A percentile compares a stretch with the other conserved stretches of the same genome.
phyloP scores from a whole-genome alignment of 805 yeast genomes.

The Wickerhamomyces canadensis region DNA sequence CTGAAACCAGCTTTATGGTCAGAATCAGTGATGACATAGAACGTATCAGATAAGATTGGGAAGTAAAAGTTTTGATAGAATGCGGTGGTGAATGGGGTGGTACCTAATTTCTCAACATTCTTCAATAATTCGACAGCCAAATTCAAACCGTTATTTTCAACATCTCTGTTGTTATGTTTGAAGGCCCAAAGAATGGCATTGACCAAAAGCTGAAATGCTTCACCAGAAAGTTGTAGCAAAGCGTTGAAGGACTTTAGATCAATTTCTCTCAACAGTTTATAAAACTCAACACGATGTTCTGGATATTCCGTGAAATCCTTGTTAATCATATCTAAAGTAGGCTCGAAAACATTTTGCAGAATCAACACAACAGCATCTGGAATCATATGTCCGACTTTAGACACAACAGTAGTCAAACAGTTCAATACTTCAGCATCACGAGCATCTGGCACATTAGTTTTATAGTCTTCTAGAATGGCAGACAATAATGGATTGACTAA shows the following conservation, averaged over 20 bases:
- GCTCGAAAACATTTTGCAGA: conserved; percentile 86
- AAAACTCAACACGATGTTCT: conserved; percentile 95
- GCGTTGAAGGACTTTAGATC: conserved; percentile 83
- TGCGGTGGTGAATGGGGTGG: conserved; percentile 67
- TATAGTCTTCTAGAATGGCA: conserved; percentile 87
- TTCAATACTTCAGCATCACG: conserved; percentile 96
- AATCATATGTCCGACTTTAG: conserved; percentile 80
- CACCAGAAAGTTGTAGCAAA: conserved; percentile 80
- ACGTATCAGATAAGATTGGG: conserved; percentile 86
- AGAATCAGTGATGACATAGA: conserved; percentile 89
- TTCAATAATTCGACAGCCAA: conserved; percentile 77
- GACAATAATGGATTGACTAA: conserved; percentile 77
- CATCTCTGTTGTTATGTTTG: conserved; percentile 95
- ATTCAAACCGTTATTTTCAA: conserved; percentile 85
- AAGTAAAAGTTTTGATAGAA: conserved; percentile 87
- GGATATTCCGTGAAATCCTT: conserved; percentile 96
- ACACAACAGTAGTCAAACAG: conserved; percentile 87
- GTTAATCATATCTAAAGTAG: conserved; percentile 92
- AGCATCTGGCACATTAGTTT: conserved; percentile 86
- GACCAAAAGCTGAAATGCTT: conserved; percentile 83
- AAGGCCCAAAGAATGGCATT: conserved; percentile 98
- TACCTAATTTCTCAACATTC: conserved; percentile 75
- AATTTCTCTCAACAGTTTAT: conserved; percentile 82
- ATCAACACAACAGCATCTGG: conserved; percentile 86
- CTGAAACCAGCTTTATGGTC: conserved; percentile 97